Conservation (phyloP, 2,329 filamentous ascomycete species). For the Volutella citrinella region DNA sequence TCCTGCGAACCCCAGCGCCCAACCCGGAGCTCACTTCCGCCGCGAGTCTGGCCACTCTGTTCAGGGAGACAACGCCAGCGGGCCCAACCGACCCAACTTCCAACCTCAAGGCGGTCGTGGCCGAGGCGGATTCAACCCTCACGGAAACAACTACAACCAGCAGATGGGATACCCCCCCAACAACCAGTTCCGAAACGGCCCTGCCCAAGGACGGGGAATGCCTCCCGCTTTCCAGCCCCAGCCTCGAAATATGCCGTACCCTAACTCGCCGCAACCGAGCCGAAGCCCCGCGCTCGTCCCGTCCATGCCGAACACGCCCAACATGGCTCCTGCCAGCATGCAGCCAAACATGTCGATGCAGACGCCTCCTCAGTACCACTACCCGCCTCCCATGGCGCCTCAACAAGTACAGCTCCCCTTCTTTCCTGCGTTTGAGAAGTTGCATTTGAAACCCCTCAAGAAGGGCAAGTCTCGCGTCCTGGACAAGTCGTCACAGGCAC, state of each 20-base stretch:
- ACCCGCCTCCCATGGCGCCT: constrained; percentile 55
- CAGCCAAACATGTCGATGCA: constrained; percentile 59
- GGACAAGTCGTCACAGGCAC: constrained; percentile 42
- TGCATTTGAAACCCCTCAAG: constrained; percentile 40
- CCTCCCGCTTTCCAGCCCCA: constrained; percentile 45
- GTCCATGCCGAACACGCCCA: constrained; percentile 66
- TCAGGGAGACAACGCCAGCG: constrained; percentile 44
- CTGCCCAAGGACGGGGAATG: constrained; percentile 51
- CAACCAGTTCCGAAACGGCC: constrained; percentile 40
- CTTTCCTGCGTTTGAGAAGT: constrained; percentile 30
- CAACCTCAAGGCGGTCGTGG: constrained; percentile 48
- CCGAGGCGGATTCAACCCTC: constrained; percentile 45
- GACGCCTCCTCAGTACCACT: constrained; percentile 60
- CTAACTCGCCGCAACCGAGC: constrained; percentile 63
- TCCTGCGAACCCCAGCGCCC: constrained; percentile 59
- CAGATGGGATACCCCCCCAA: constrained; percentile 43
- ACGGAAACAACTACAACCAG: constrained; percentile 42
- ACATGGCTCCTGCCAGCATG: constrained; percentile 61
- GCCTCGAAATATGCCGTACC: constrained; percentile 44
- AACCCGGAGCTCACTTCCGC: constrained; percentile 71
- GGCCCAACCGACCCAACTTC: constrained; percentile 56
- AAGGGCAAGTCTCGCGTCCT: constrained; percentile 46
- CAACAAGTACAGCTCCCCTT: constrained; percentile 58
- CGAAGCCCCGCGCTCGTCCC: constrained; percentile 65
- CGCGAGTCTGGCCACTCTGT: constrained; percentile 83